Conservation (phyloP, 2,329 filamentous ascomycete genomes). For the Raffaelea deltoideospora region DNA sequence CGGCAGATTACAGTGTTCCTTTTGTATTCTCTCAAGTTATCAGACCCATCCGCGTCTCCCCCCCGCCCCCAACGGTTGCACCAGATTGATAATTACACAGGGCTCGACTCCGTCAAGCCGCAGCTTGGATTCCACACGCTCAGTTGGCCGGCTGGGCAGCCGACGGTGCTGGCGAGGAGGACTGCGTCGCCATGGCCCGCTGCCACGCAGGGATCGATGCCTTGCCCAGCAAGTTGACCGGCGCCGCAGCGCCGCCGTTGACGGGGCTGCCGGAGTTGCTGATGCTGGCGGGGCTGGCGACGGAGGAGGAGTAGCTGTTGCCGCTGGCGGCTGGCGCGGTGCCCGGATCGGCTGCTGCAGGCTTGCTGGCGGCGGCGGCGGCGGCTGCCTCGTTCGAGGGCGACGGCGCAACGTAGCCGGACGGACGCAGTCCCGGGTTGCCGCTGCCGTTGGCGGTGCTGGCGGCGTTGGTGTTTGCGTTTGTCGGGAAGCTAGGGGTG, state of each 20-base stretch:
- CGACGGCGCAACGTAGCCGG: constrained; percentile 6
- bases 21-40: too few relatives aligned
- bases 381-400: constrained; percentile 5
- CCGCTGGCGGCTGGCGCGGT: not conserved
- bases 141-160: not conserved
- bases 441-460: constrained; percentile 4
- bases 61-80: too few relatives aligned
- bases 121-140: too few relatives aligned
- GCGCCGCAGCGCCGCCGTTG: constrained; percentile 22
- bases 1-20: too few relatives aligned
- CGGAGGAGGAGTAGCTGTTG: constrained; percentile 4
- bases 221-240: constrained; percentile 35
- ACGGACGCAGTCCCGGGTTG: constrained; percentile 10
- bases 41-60: too few relatives aligned
- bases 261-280: constrained; percentile 2
- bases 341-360: not conserved
- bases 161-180: constrained; percentile 28
- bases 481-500: constrained; percentile 14
- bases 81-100: too few relatives aligned
- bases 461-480: not conserved
- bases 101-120: too few relatives aligned
- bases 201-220: constrained; percentile 71
- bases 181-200: constrained; percentile 52
- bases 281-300: constrained; percentile 9
- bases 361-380: constrained; percentile 11